Evolutionary conservation across 179 eudicot species (phyloP), one percentile per base, ranked within the genome.

Genomic region (Vitellaria paradoxa): DNA sequence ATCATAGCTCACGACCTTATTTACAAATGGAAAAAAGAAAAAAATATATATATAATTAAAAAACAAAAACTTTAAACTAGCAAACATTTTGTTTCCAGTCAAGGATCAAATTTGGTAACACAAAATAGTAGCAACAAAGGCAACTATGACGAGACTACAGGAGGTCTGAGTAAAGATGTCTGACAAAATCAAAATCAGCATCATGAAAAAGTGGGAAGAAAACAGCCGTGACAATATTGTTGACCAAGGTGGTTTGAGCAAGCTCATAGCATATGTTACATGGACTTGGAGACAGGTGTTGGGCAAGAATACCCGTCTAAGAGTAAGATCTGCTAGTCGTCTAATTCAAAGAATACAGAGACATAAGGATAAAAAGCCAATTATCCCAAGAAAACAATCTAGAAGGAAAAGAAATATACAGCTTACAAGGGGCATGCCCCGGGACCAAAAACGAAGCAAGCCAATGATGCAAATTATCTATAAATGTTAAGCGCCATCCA

Each of bases 1-100:
- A 78, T 95, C 95, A 53, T 95, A 93, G 69, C 99, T 93, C 24
- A 95, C 92, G n/a, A 95, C 97, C 99, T 95, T 85, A 72, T 63
- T 62, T 72, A 30, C 82, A 60, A 14, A 45, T 74, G 4, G 17
- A 6, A 55, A 67, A 3, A 17, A 6, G 7, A 45, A 12, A 15
- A 14, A 23, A 57, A 6, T 59, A 9, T 50, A n/a, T n/a, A n/a
- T 13, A 21, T 18, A 40, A 45, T 0, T 5, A 24, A 12, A 9
- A 21, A 46, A 42, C 10, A 13, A 57, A 30, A 30, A 30, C 1
- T 30, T 12, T 30, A 53, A 40, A 30, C 30, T 10, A 12, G 11
- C 53, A 61, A 63, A 61, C 9, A 73, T 7, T 3, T 45, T 73
- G 2, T 49, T 30, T 2, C 37, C 1, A n/a, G 40, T 45, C 20